Percentiles rank a stretch among this genome's conserved stretches.
Conservation (phyloP, 2,329 filamentous ascomycete species). For the Dactylellina sp. region DNA sequence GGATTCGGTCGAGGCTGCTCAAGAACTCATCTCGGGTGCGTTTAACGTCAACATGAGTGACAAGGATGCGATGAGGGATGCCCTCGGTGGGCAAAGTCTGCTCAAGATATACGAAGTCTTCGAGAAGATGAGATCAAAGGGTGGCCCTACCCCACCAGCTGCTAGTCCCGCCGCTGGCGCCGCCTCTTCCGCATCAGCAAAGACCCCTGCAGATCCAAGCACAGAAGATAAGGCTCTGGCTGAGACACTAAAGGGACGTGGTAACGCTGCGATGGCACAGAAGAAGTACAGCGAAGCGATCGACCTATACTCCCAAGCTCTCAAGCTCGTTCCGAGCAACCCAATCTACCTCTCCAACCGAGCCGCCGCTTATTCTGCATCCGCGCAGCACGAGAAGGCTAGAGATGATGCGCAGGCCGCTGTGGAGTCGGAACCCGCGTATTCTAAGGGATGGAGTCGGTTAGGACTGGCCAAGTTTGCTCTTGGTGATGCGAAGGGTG, state of each 20-base stretch:
- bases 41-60: slow-evolving; percentile 94
- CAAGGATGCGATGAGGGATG: slow-evolving; percentile 76
- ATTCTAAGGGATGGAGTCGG: slow-evolving; percentile 97
- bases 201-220: slow-evolving; percentile 61
- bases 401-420: slow-evolving; percentile 90
- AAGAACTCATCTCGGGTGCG: slow-evolving; percentile 92
- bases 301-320: slow-evolving; percentile 86
- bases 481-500: slow-evolving; percentile 86
- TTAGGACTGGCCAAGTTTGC: slow-evolving; percentile 92
- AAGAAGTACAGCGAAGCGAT: slow-evolving; percentile 90
- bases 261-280: slow-evolving; percentile 93
- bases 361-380: slow-evolving; percentile 89
- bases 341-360: slow-evolving; percentile 98
- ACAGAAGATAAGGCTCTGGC: slow-evolving; percentile 79
- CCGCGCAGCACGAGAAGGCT: slow-evolving; percentile 84
- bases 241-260: slow-evolving; percentile 86
- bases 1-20: slow-evolving; percentile 92
- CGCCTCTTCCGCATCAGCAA: slow-evolving; percentile 62
- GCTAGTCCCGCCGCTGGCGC: slow-evolving; percentile 64
- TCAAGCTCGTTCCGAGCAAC: slow-evolving; percentile 83
- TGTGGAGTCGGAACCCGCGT: slow-evolving; percentile 85
- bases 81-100: slow-evolving; percentile 86
- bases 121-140: slow-evolving; percentile 86
- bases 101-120: slow-evolving; percentile 94
- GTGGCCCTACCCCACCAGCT: slow-evolving; percentile 64